Evolutionary conservation across 495 filamentous ascomycete species (phyloP).

Genomic region (Neurospora intermedia): DNA sequence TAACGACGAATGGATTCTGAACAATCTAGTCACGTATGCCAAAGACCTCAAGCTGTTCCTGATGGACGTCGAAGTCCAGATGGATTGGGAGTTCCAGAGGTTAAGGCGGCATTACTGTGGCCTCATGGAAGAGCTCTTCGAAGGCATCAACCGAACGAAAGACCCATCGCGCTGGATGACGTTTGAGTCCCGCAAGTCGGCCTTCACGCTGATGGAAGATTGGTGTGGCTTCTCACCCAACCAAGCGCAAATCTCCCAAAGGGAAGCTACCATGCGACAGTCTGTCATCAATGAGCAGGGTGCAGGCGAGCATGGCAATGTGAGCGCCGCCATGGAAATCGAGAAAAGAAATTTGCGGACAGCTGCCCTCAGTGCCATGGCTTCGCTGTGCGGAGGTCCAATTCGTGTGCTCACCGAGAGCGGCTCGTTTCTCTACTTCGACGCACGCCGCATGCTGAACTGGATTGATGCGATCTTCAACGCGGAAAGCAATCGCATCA

Average conservation of each 20-base stretch:
- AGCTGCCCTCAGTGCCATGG: conserved; percentile 91
- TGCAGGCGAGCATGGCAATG: conserved; percentile 56
- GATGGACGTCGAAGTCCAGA: conserved; percentile 87
- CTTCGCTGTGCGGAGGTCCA: conserved; percentile 83
- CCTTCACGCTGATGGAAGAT: conserved; percentile 94
- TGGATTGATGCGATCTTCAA: conserved; percentile 96
- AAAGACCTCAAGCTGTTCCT: conserved; percentile 89
- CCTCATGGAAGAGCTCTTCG: conserved; percentile 83
- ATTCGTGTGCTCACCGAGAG: conserved; percentile 81
- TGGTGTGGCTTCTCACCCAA: conserved; percentile 98
- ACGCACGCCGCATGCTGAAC: conserved; percentile 78
- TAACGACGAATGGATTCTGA: conserved; percentile 85
- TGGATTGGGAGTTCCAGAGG: conserved; percentile 92
- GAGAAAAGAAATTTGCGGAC: conserved; percentile 86
- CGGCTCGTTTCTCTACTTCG: conserved; percentile 73
- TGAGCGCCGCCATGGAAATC: conserved; percentile 87
- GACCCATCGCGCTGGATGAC: conserved; percentile 89
- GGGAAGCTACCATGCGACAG: conserved; percentile 82
- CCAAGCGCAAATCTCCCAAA: conserved; percentile 64
- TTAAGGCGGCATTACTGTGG: conserved; percentile 89
- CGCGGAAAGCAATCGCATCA: conserved; percentile 76
- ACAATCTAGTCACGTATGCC: conserved; percentile 79
- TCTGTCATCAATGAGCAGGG: conserved; percentile 55
- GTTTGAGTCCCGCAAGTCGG: conserved; percentile 86
- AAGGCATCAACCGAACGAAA: conserved; percentile 77